Conservation (phyloP, 1,139 yeast genomes). For the Arxiozyma heterogenica region DNA sequence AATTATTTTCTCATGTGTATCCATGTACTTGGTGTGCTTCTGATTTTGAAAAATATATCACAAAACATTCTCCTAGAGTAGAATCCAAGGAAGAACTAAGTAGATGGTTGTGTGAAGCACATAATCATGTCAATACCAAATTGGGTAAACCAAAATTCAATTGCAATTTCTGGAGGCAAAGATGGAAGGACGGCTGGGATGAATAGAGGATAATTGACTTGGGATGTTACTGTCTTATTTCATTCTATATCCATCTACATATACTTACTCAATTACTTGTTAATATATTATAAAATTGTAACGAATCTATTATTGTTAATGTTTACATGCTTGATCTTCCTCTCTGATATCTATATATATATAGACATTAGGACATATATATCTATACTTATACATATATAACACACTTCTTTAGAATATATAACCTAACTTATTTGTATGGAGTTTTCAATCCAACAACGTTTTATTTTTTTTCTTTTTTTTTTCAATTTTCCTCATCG, state of each 20-base stretch:
- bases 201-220: slow-evolving; percentile 1
- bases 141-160: slow-evolving; percentile 79
- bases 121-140: slow-evolving; percentile 79
- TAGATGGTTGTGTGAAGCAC: slow-evolving; percentile 90
- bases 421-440: background rate
- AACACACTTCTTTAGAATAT: no score
- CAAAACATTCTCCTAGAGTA: slow-evolving; percentile 55
- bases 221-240: background rate
- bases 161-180: slow-evolving; percentile 80
- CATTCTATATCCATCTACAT: background rate
- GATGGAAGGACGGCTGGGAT: slow-evolving; percentile 84
- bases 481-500: background rate
- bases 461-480: no score
- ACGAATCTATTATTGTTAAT: no score
- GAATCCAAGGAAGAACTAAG: slow-evolving; percentile 77
- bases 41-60: slow-evolving; percentile 65
- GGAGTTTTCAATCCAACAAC: background rate
- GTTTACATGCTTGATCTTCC: background rate
- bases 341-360: background rate
- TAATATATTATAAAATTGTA: no score
- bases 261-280: background rate
- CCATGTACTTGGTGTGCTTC: slow-evolving; percentile 95
- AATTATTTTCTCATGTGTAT: slow-evolving; percentile 67
- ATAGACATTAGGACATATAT: no score
- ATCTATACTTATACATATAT: no score